phyloP scores from a whole-genome alignment of 495 filamentous ascomycete species.

The Podospora australis region DNA sequence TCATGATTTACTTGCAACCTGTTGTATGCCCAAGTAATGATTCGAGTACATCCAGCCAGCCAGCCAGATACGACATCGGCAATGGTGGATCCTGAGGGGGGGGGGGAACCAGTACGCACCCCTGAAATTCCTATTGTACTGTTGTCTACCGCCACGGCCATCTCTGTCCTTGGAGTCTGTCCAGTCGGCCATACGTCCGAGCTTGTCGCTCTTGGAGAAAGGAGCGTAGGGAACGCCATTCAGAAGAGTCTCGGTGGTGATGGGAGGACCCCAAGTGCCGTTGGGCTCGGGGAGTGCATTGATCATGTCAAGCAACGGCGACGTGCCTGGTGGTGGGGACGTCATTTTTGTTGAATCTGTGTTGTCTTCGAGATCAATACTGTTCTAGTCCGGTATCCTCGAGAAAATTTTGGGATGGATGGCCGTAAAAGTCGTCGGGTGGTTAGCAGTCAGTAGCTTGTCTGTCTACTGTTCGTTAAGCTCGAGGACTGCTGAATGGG shows the following conservation, averaged over 20 bases:
- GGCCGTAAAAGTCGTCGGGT: no score
- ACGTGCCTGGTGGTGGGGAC: constrained; percentile 17
- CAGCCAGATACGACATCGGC: neutral
- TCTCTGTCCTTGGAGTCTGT: constrained; percentile 90
- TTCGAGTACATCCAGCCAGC: no score
- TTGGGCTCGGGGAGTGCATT: constrained; percentile 48
- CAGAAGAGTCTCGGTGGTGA: constrained; percentile 74
- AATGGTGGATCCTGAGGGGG: neutral
- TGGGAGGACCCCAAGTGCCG: constrained; percentile 82
- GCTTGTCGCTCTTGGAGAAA: constrained; percentile 96
- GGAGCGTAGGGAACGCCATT: constrained; percentile 94
- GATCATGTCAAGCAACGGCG: constrained; percentile 49
- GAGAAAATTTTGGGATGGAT: no score
- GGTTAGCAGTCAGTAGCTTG: no score
- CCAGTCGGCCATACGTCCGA: constrained; percentile 99
- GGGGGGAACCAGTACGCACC: constrained; percentile 47
- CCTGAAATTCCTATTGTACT: constrained; percentile 87
- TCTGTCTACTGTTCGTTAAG: no score
- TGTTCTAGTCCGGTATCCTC: no score
- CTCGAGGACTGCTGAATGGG: neutral
- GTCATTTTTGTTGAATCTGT: constrained; percentile 20
- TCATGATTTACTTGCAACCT: no score
- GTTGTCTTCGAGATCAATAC: no score
- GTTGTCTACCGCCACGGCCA: constrained; percentile 69
- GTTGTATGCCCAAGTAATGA: no score